These are phyloP conservation scores for Hyphopichia burtonii DNA, from an alignment of 1,139 yeast genomes.

Conservation along the genomic window DNA sequence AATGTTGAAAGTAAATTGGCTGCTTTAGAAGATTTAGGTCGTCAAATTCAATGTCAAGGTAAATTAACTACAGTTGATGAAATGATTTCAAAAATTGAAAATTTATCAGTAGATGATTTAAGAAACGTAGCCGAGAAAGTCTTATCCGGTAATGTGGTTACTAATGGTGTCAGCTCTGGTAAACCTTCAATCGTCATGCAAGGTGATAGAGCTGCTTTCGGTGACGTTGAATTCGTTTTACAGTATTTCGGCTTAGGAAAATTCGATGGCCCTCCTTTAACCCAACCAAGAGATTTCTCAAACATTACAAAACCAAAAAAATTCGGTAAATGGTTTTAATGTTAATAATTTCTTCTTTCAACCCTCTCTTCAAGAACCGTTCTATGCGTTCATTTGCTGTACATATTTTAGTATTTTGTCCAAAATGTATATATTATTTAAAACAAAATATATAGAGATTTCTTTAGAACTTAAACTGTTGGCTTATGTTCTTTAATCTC, in stretches of 20 bases:
- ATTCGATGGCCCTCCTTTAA: constrained; percentile 20
- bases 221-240: constrained; percentile 72
- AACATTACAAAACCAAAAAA: constrained; percentile 10
- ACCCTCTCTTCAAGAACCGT: too few species aligned
- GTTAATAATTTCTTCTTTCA: neutral
- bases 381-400: too few species aligned
- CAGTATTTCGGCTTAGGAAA: constrained; percentile 73
- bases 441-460: too few species aligned
- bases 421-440: too few species aligned
- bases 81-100: constrained; percentile 77
- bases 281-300: constrained; percentile 30
- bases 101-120: constrained; percentile 64
- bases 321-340: constrained; percentile 22
- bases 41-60: constrained; percentile 88
- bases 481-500: too few species aligned
- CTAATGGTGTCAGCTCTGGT: constrained; percentile 53
- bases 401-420: too few species aligned
- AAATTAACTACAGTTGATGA: constrained; percentile 75
- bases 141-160: constrained; percentile 62
- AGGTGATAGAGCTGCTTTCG: constrained; percentile 82
- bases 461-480: too few species aligned
- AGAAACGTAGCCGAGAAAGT: constrained; percentile 73
- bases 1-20: constrained; percentile 90
- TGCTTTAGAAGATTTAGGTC: constrained; percentile 89
- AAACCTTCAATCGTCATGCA: constrained; percentile 83